Percentiles rank a stretch among this genome's conserved stretches.
These are phyloP conservation scores for Trapa incisa DNA, from an alignment of 345 rosid genomes.

Conservation along the genomic window DNA sequence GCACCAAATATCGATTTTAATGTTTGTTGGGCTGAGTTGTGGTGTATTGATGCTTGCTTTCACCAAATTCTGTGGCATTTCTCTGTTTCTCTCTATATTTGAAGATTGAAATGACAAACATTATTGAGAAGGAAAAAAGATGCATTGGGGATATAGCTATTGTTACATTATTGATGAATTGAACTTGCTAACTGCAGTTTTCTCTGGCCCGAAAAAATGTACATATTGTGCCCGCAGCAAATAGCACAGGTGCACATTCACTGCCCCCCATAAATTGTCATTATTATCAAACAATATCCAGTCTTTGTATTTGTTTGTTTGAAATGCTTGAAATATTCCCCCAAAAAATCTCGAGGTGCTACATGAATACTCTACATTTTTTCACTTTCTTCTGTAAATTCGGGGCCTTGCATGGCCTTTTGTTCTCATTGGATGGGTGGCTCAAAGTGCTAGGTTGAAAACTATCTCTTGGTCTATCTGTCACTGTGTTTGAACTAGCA, in stretches of 20 bases:
- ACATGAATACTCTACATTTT: background rate
- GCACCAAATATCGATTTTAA: constrained; percentile 75
- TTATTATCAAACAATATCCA: background rate
- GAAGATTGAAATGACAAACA: too few relatives aligned
- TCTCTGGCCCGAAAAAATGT: constrained; percentile 56
- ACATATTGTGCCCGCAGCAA: constrained; percentile 70
- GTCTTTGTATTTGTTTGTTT: background rate
- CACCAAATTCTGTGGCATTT: constrained; percentile 35
- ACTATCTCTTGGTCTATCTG: background rate
- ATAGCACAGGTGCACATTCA: constrained; percentile 57
- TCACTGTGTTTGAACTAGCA: background rate
- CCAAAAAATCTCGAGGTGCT: background rate
- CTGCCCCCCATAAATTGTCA: background rate
- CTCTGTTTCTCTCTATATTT: background rate
- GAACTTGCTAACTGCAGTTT: constrained; percentile 37
- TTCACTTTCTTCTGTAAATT: constrained; percentile 30
- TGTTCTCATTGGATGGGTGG: constrained; percentile 75
- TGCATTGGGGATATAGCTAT: background rate
- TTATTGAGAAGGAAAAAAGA: too few relatives aligned
- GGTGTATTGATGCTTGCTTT: constrained; percentile 59
- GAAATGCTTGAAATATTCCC: background rate
- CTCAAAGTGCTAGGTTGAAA: constrained; percentile 87
- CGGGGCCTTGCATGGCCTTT: constrained; percentile 96
- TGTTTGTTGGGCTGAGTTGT: constrained; percentile 59
- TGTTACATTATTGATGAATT: constrained; percentile 1